Evolutionary conservation across 2,329 filamentous ascomycete genomes (phyloP), one percentile per base, ranked within the genome.

Genomic region (Monosporascus cannonballus): DNA sequence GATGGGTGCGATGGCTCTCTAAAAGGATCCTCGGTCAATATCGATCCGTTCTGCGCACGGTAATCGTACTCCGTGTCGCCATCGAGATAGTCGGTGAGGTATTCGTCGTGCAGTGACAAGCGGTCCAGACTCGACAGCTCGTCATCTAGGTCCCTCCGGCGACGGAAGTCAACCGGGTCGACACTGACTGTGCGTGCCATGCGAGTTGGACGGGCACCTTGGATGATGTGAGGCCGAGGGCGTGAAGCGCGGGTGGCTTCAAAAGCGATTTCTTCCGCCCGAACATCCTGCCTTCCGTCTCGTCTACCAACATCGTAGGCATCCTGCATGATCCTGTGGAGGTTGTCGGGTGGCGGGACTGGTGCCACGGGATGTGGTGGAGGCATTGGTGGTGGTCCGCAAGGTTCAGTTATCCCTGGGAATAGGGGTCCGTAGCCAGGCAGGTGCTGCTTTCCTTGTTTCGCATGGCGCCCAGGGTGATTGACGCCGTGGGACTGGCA

Each of bases 11-110:
- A 5, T 14, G 30, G 9, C 11, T 47, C 45, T 24, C 50, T 53
- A 48, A 64, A 65, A 20, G 61, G 59, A 25, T 65, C 63, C 1
- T 56, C 61, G 9, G 55, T 54, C 11, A 65, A 8, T 4, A 64
- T 52, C 5, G 61, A 64, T 42, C 61, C 61, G 27, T 50, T 55
- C 48, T 57, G 59, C 17, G 49, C 25, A 15, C 55, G 53, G 36
- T 54, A 44, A 24, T 60, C 60, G 38, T 53, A 56, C 24, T 61
- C 60, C 45, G 54, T 55, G 9, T 41, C 47, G 30, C 54, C 49
- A 4, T 42, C 52, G 5, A 46, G 48, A 8, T 50, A 18, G 20
- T 55, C 53, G 6, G 36, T 25, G 3, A 57, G 57, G 22, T 58
- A 52, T n/a, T 53, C 54, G 37, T 58, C 59, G 15, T 52, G 37